phyloP scores from a whole-genome alignment of 2,329 filamentous ascomycete genomes.

The Trichothecium sympodiale region DNA sequence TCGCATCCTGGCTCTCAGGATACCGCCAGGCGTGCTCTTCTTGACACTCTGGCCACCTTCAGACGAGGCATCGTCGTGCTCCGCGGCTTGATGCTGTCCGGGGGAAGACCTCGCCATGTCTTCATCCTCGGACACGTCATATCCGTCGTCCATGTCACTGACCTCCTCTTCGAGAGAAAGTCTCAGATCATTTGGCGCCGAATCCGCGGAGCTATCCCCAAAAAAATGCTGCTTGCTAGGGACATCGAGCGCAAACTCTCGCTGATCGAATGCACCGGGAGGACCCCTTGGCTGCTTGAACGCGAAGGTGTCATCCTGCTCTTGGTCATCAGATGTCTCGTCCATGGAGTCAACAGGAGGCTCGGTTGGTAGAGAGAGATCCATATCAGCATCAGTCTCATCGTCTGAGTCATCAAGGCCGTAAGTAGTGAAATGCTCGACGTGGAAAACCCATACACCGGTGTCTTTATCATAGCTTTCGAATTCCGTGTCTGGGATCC shows the following conservation, averaged over 20 bases:
- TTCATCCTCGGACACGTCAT: conserved; percentile 60
- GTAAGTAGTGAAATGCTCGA: conserved; percentile 97
- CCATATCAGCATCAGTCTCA: conserved; percentile 46
- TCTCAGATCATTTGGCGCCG: conserved; percentile 50
- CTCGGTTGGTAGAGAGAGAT: conserved; percentile 4
- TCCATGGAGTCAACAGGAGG: conserved; percentile 22
- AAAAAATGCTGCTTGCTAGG: conserved; percentile 70
- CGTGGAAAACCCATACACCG: conserved; percentile 82
- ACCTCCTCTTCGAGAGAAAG: conserved; percentile 50
- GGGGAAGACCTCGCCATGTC: conserved; percentile 71
- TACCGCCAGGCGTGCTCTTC: conserved; percentile 41
- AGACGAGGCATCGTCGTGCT: conserved; percentile 52
- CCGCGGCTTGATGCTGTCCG: conserved; percentile 63
- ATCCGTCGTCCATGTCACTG: conserved; percentile 58
- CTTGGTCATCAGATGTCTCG: conserved; percentile 10
- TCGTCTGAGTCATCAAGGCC: conserved; percentile 74
- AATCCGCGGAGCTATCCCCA: conserved; percentile 83
- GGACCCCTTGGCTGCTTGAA: conserved; percentile 42
- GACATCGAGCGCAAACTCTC: conserved; percentile 46
- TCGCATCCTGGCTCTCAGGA: conserved; percentile 53
- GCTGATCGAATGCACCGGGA: conserved; percentile 72
- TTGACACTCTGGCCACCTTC: conserved; percentile 37
- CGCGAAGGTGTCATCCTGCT: conserved; percentile 44
- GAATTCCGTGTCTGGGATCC: conserved; percentile 71
- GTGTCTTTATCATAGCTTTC: conserved; percentile 67